Evolutionary conservation across 805 yeast genomes (phyloP), one percentile per base, ranked within the genome.

Genomic region (Kregervanrija delftensis): DNA sequence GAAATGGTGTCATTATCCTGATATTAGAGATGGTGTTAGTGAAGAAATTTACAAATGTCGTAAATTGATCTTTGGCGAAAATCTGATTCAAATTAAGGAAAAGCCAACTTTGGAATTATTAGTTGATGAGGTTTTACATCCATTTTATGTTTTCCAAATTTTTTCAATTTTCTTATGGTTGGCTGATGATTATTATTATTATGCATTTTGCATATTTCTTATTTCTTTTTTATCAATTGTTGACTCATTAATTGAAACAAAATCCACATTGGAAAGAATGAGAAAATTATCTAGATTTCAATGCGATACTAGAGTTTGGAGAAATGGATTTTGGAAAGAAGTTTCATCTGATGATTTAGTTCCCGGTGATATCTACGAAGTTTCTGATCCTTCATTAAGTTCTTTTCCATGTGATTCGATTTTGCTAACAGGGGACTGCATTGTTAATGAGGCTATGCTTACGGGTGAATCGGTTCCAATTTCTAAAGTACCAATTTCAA

Each of bases 381-480:
- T 93, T 33, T 81, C 89, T 1, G 97, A 90, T 57, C 95, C 97
- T 0, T 76, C 85, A 0, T 67, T 93, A 45, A 56, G 69, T 3
- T 56, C 74, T 1, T 72, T 91, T 40, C 99, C 99, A 0, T 89
- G 96, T 59, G 99, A 93, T 63, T 84, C 96, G 0, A 63, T 93
- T 11, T 69, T 93, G 41, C 66, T 91, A 14, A 78, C 89, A 32
- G 99, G 99, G 42, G 98, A 90, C 59, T 86, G 96, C 60, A 89
- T 93, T 44, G 85, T 93, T n/a, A 93, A 93, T 62, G 99, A 93
- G 60, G 86, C 97, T 5, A 93, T 93, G 96, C 72, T 93, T 15
- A 93, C 99, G 0, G 99, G 99, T 35, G 99, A 93, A 62, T 88
- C 96, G 42, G 97, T 93, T 1, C 99, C 99, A 0, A 96, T 93